Conservation (phyloP, 345 rosid genomes). For the Camelina laxa region DNA sequence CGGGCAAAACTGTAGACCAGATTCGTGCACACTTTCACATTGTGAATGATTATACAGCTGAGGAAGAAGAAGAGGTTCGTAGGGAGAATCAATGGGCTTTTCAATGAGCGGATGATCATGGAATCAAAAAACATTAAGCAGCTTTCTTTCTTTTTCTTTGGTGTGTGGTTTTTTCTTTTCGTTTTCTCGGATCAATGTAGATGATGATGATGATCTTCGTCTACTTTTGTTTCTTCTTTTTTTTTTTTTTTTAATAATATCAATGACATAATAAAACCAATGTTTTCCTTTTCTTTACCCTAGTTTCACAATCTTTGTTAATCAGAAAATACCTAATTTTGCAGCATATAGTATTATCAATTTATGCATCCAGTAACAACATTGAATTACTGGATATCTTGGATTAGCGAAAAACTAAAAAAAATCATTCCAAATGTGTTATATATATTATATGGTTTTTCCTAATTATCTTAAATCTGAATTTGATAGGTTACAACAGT, state of each 20-base stretch:
- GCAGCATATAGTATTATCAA: no score
- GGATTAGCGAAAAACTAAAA: no score
- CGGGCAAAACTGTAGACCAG: not conserved
- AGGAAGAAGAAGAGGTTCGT: not conserved
- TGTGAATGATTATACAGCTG: not conserved
- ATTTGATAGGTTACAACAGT: conserved; percentile 56
- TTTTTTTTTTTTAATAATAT: not conserved
- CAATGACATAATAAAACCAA: not conserved
- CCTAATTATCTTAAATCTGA: no score
- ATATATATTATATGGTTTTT: no score
- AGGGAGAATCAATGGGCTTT: conserved; percentile 5
- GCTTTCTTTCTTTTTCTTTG: not conserved
- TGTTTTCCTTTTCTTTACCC: not conserved
- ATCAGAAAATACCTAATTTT: no score
- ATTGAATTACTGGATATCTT: no score
- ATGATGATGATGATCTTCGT: not conserved
- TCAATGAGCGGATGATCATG: not conserved
- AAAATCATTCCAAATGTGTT: no score
- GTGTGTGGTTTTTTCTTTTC: not conserved
- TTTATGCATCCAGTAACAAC: no score
- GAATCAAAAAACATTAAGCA: not conserved
- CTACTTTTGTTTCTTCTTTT: not conserved
- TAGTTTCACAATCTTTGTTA: no score
- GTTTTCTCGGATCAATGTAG: not conserved
- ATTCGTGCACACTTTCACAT: not conserved